Percentiles rank a stretch among this genome's conserved stretches.
phyloP scores from a whole-genome alignment of 177 flowering plant species.

The Vitis hybrid region DNA sequence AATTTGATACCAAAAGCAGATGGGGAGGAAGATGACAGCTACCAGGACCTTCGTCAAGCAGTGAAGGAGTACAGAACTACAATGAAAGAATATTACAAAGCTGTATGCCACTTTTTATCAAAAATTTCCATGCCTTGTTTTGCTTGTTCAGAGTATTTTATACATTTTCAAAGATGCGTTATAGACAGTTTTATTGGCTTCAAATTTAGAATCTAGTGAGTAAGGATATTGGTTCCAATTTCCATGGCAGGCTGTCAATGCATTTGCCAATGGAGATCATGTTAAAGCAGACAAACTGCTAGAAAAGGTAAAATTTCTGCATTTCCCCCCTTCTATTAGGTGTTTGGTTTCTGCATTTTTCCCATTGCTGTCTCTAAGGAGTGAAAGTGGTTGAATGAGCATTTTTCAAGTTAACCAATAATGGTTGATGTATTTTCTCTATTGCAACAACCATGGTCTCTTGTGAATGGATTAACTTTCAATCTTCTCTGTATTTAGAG shows the following conservation, averaged over 20 bases:
- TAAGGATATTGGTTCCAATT: constrained; percentile 2
- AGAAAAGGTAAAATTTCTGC: constrained; percentile 35
- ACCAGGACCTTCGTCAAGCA: constrained; percentile 46
- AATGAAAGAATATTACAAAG: constrained; percentile 57
- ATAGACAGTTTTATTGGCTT: constrained; percentile 1
- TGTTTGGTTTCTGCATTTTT: not conserved
- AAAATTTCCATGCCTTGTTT: not conserved
- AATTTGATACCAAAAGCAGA: constrained; percentile 11
- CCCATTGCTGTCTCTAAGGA: not conserved
- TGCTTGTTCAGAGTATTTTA: not conserved
- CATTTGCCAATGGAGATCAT: constrained; percentile 43
- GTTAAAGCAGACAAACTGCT: constrained; percentile 35
- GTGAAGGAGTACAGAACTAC: constrained; percentile 46
- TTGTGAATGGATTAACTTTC: not conserved
- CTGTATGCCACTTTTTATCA: constrained; percentile 34
- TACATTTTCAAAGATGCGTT: not conserved
- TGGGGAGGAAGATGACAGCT: constrained; percentile 38
- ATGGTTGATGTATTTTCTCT: no score
- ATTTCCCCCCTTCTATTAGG: no score
- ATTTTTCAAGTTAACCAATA: no score
- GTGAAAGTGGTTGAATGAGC: no score
- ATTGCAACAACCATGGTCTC: no score
- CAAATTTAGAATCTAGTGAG: not conserved
- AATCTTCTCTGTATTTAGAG: not conserved
- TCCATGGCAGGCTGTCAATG: constrained; percentile 48